Base-by-base conservation (phyloP, 805 yeast species). In the Candida germanica region DNA sequence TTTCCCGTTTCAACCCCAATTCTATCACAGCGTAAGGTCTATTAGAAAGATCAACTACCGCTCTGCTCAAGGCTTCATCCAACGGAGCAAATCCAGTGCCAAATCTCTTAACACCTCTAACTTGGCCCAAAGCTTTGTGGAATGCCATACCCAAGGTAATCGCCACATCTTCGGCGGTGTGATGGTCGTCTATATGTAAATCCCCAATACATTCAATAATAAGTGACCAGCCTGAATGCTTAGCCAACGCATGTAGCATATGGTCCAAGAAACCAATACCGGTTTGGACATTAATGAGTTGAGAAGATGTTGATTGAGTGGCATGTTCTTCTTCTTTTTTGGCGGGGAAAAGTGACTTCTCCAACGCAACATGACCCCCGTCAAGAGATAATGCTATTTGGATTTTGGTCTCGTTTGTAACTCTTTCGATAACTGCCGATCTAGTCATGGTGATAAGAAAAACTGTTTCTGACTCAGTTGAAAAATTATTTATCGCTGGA, bases 191-290 rank as follows among this genome's bases (percentile, higher is more conserved):
- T 36, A 93, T 89, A 60, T 88, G 94, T 49, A 88, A 67, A 59
- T 93, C 98, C 29, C 98, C 98, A 40, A 83, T 75, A 61, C 98
- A 91, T 56, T 84, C 95, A 13, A 93, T 75, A 22, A 86, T 69
- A 39, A 93, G 56, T 9, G 96, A 86, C 98, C 98, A 93, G 12
- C 98, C 98, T 1, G 95, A 71, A 61, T 93, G 98, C 55, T 93
- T 93, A 26, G 98, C 96, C 50, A 93, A 69, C 0, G 98, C 98
- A 53, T 91, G 96, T 31, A 93, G 69, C 98, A 93, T 93, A 61
- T 93, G 98, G 66, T 93, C 98, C 40, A 91, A 65, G 56, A 93
- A 93, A 1, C 98, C 98, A 37, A 93, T 77, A 35, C 98, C 98
- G 0, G 98, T 84, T 51, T 86, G 84, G 34, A 93, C 79, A 21